Conservation (phyloP, 306 rosid species). For the Vicia villosa region DNA sequence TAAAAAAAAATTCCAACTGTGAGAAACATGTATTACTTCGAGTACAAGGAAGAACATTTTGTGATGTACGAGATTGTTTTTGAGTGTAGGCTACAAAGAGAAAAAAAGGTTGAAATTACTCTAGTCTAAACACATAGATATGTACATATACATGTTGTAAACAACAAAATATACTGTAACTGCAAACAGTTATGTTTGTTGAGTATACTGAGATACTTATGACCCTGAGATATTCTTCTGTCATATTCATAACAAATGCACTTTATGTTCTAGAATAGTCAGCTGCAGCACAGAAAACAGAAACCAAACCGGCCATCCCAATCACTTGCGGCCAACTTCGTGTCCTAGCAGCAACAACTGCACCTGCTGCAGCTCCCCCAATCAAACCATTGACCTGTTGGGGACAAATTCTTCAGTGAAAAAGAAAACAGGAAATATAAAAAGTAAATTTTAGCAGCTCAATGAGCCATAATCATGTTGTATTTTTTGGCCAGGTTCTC, state of each 20-base stretch:
- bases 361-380: conserved; percentile 84
- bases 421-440: neutral
- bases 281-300: conserved; percentile 63
- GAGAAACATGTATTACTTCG: neutral
- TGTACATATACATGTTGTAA: neutral
- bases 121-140: neutral
- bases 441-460: conserved; percentile 22
- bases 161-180: neutral
- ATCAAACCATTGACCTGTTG: conserved; percentile 76
- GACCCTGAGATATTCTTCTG: conserved; percentile 4
- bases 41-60: conserved; percentile 15
- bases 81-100: neutral
- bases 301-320: conserved; percentile 64
- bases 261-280: conserved; percentile 60
- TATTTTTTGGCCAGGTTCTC: neutral
- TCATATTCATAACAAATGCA: conserved; percentile 4
- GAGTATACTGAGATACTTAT: conserved; percentile 1
- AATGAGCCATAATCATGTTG: neutral
- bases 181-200: conserved; percentile 1
- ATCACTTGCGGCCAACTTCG: conserved; percentile 63
- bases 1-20: neutral
- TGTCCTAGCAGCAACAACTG: conserved; percentile 66
- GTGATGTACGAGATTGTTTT: neutral
- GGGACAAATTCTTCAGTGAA: neutral
- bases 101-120: neutral